A percentile compares a stretch with the other conserved stretches of the same genome.
phyloP scores from a whole-genome alignment of 345 rosid species.

The Bretschneidera sinensis region DNA sequence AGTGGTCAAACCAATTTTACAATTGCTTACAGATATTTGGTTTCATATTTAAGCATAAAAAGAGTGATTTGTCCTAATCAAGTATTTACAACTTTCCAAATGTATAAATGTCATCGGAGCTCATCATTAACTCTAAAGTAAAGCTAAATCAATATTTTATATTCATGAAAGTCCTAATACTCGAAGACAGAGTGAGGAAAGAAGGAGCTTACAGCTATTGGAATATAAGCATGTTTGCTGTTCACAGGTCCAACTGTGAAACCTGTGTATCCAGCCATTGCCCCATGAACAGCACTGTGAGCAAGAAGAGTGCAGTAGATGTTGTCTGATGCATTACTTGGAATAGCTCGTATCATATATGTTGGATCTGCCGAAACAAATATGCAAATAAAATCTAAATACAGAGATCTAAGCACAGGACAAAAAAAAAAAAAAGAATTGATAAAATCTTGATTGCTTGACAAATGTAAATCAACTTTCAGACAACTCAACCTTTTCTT shows the following conservation, averaged over 20 bases:
- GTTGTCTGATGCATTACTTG: conserved; percentile 93
- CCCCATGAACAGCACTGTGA: conserved; percentile 93
- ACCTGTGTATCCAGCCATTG: conserved; percentile 97
- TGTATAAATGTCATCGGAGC: background rate
- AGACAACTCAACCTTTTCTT: background rate
- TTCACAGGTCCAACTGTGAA: conserved; percentile 95
- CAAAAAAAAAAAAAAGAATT: background rate
- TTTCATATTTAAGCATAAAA: too few species aligned
- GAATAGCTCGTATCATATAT: conserved; percentile 91
- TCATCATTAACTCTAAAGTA: conserved; percentile 3
- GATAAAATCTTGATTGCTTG: background rate
- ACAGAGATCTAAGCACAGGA: background rate
- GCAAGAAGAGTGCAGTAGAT: conserved; percentile 97
- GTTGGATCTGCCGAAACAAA: conserved; percentile 65
- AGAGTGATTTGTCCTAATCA: too few species aligned
- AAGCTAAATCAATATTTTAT: conserved; percentile 7
- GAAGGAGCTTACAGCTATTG: conserved; percentile 57
- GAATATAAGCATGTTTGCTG: conserved; percentile 87
- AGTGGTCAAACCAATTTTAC: too few species aligned
- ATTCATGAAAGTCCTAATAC: background rate
- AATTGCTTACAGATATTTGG: too few species aligned
- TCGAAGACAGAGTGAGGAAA: background rate
- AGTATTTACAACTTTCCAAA: background rate
- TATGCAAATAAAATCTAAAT: conserved; percentile 1
- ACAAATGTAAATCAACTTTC: background rate